Conservation (phyloP, 2,329 filamentous ascomycete genomes). For the Alternaria viburni region DNA sequence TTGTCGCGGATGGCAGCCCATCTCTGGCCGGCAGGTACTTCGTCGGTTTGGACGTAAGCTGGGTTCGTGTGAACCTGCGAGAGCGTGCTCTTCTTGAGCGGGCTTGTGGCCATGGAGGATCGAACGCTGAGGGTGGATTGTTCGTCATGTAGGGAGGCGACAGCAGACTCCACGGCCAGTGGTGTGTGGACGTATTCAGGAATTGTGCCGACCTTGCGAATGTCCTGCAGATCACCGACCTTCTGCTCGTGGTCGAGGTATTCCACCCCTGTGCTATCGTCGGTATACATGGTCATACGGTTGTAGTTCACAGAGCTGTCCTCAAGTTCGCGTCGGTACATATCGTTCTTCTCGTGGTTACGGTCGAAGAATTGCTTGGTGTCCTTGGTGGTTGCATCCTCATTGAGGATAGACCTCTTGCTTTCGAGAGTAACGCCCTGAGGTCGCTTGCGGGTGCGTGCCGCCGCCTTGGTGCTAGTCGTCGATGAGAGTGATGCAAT, state of each 20-base stretch:
- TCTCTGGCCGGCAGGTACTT: constrained; percentile 39
- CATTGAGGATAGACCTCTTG: constrained; percentile 55
- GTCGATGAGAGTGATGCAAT: constrained; percentile 65
- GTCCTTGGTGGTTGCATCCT: constrained; percentile 45
- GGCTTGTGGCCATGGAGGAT: constrained; percentile 40
- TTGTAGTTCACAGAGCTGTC: constrained; percentile 59
- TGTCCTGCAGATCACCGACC: constrained; percentile 68
- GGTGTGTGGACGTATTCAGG: constrained; percentile 77
- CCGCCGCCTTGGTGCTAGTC: constrained; percentile 63
- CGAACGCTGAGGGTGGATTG: constrained; percentile 72
- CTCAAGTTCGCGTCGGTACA: constrained; percentile 56
- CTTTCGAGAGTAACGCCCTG: constrained; percentile 61
- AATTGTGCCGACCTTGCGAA: constrained; percentile 74
- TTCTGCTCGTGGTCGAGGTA: constrained; percentile 60
- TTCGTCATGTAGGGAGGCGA: constrained; percentile 81
- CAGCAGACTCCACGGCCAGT: constrained; percentile 81
- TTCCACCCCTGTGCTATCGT: constrained; percentile 61
- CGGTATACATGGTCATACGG: constrained; percentile 58
- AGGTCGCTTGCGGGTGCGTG: constrained; percentile 59
- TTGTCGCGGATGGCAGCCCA: constrained; percentile 52
- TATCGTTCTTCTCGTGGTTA: constrained; percentile 66
- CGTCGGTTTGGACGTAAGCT: constrained; percentile 25
- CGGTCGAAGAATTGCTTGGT: constrained; percentile 58
- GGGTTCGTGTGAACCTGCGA: constrained; percentile 35
- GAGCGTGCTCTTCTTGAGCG: constrained; percentile 30